These are phyloP conservation scores for Suhomyces pyralidae DNA, from an alignment of 805 yeast genomes.

Conservation along the genomic window DNA sequence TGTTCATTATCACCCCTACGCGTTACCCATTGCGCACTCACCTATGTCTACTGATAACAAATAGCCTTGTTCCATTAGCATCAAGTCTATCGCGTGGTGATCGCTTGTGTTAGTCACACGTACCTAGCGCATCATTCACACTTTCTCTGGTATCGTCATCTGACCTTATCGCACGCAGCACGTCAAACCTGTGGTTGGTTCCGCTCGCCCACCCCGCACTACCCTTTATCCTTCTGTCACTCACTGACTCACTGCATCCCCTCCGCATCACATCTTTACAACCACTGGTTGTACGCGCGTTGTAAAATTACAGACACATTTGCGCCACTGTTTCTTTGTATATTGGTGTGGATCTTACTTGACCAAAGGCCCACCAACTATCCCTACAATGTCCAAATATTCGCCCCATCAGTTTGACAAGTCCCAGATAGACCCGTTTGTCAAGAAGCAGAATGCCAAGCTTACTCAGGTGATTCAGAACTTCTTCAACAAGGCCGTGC, in stretches of 20 bases:
- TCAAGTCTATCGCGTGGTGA: neutral
- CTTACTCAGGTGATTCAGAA: constrained; percentile 49
- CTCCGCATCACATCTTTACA: neutral
- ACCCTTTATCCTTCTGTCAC: neutral
- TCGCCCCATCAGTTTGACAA: neutral
- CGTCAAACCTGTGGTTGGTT: neutral
- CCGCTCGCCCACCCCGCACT: neutral
- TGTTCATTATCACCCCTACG: neutral
- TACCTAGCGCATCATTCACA: neutral
- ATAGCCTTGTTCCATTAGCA: neutral
- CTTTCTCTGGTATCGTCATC: neutral
- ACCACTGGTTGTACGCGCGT: neutral
- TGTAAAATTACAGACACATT: neutral
- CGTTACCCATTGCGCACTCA: neutral
- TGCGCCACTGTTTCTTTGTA: constrained; percentile 1
- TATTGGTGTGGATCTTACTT: neutral
- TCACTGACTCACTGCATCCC: neutral
- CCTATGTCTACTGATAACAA: neutral
- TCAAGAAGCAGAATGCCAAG: constrained; percentile 28
- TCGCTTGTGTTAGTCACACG: neutral
- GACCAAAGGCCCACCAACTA: neutral
- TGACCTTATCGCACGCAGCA: neutral
- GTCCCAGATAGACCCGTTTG: constrained; percentile 9
- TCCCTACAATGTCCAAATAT: neutral
- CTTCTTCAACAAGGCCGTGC: constrained; percentile 63